Evolutionary conservation across 2,329 filamentous ascomycete species (phyloP).

Genomic region (Fusarium sp.): DNA sequence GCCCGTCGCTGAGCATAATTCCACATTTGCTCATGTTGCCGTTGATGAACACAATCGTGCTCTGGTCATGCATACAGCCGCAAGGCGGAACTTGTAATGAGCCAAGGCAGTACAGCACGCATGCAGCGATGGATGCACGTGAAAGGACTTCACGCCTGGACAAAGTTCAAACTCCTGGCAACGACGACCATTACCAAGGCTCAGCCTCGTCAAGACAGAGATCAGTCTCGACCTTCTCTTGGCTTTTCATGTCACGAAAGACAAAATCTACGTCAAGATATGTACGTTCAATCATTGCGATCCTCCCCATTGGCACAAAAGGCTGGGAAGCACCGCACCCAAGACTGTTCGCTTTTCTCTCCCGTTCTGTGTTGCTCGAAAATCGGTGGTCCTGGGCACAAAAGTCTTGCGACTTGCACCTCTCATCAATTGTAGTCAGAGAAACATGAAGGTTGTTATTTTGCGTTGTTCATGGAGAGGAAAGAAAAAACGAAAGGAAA

Average conservation of each 20-base stretch:
- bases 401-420: conserved; percentile 53
- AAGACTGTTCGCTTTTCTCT: conserved; percentile 69
- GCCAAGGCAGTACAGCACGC: no score
- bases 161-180: no score
- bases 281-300: conserved; percentile 72
- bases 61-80: no score
- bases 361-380: conserved; percentile 61
- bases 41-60: no score
- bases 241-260: background rate
- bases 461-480: conserved; percentile 61
- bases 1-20: no score
- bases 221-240: no score
- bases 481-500: conserved; percentile 18
- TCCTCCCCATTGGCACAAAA: conserved; percentile 61
- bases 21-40: no score
- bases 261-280: conserved; percentile 38
- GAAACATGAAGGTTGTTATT: conserved; percentile 58
- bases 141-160: no score
- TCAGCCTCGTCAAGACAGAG: no score
- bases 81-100: no score
- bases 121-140: no score
- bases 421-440: conserved; percentile 57
- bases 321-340: conserved; percentile 67
- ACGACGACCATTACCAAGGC: no score
- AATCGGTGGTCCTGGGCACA: conserved; percentile 61